Evolutionary conservation across 352 stramenopile species (phyloP), one percentile per base, ranked within the genome.

Genomic region (Plasmopara halstedii): DNA sequence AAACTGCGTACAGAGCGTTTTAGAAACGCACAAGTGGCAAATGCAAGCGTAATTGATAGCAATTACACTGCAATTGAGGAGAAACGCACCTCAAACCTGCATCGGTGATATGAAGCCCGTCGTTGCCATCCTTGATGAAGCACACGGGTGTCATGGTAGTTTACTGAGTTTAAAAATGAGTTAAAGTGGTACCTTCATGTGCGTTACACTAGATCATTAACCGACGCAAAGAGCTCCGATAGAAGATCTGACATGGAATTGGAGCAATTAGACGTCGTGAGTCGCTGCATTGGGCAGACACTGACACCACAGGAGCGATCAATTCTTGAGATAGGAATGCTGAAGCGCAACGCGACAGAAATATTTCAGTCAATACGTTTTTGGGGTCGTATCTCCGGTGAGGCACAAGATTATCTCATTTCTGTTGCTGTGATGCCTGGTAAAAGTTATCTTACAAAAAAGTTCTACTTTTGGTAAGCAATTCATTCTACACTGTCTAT

Each of bases 381-480:
- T 50, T 91, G 79, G 79, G 80, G 77, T 2, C 67, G 73, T 35
- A 52, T 88, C 35, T 48, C 47, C 9, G 80, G 74, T 18, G 74
- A 91, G 36, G 56, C 56, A n/a, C 55, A 70, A 26, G 75, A 91
- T 49, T 91, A 88, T 35, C 50, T 88, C 43, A 43, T 88, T 47
- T 70, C 63, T 1, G 73, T 87, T 19, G 79, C 65, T 5, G 45
- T 84, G 8, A 53, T 87, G 17, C 41, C 70, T 0, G 61, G 50
- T n/a, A 75, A 83, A 17, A 71, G 83, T 44, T 85, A 83, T 27
- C 76, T 74, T 11, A 83, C 70, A 51, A 91, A 88, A 50, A 91
- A 91, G 33, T 91, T 87, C 26, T 90, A 88, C 74, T 91, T 88
- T 27, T 91, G 74, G 76, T 86, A 58, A 22, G 19, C 40, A 39